Evolutionary conservation across 2,329 filamentous ascomycete species (phyloP), one percentile per base, ranked within the genome.

Genomic region (Penicillium sp.): DNA sequence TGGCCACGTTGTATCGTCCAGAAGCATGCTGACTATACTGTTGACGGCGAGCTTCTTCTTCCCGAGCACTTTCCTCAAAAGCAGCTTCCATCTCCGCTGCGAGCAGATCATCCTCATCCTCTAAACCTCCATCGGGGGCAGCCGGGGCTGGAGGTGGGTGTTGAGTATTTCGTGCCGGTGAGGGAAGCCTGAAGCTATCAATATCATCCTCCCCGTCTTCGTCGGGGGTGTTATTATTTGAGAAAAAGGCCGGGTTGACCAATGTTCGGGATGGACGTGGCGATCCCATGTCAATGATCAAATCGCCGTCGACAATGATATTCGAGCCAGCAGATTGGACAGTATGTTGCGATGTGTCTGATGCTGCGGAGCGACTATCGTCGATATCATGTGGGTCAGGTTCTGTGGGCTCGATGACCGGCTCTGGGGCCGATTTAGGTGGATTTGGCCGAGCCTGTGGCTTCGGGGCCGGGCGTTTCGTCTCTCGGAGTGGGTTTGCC

Each of bases 11-110:
- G 25, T 73, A 73, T 27, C 67, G 68, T 35, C 69, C 67, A 22
- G 67, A 66, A 20, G 55, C 44, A 7, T 65, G 58, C 43, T 70
- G 63, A 15, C 62, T 61, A 49, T 69, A 68, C 14, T 70, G 67
- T 26, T 70, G 70, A 20, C 60, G 72, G 26, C 68, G 65, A 25
- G 79, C 77, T 26, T 79, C 75, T 57, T 73, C 73, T 56, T 72
- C 73, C 29, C 70, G 69, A 9, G 70, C 71, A 57, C 69, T 71
- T 58, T 75, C 69, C 65, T 77, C 77, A 46, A 83, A 74, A 37
- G 79, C 80, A 7, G 82, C 82, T 62, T 83, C 82, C 67, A 87
- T 75, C 62, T 85, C 82, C 22, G 80, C 81, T 51, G 82, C 82
- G 40, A 86, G 69, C 26, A 81, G 77, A 64, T 82, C 81, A 55